Evolutionary conservation across 164 flowering plant species (phyloP).

Genomic region (Berberis thunbergii): DNA sequence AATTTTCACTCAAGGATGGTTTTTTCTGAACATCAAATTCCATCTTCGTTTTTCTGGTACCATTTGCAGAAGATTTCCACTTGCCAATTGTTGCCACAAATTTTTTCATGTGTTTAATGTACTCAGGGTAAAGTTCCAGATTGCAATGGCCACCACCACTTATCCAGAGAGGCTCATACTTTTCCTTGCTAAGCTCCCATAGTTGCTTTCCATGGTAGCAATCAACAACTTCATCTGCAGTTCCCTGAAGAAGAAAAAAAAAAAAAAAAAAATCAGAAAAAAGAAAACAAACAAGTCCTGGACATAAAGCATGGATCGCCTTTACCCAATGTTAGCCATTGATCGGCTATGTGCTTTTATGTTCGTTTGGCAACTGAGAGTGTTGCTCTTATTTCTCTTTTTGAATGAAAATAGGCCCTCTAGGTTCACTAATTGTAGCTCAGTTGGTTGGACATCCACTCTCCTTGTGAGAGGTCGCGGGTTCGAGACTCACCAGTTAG

Average conservation of each 20-base stretch:
- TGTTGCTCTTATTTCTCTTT: no score
- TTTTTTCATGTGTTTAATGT: conserved; percentile 75
- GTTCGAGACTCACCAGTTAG: no score
- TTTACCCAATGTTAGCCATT: no score
- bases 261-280: not conserved
- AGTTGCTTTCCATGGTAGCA: conserved; percentile 90
- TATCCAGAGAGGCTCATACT: conserved; percentile 86
- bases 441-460: no score
- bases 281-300: no score
- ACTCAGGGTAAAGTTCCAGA: conserved; percentile 86
- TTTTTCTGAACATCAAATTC: conserved; percentile 36
- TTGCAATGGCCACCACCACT: conserved; percentile 93
- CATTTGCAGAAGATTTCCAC: conserved; percentile 34
- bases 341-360: no score
- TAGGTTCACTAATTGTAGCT: no score
- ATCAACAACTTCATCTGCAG: conserved; percentile 88
- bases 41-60: conserved; percentile 24
- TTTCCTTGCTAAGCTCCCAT: conserved; percentile 71
- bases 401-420: no score
- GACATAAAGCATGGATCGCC: no score
- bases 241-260: conserved; percentile 54
- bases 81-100: conserved; percentile 58
- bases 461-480: no score
- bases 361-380: no score
- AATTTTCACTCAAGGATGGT: conserved; percentile 20